Evolutionary conservation across 2,329 filamentous ascomycete species (phyloP).

Genomic region (Sclerotinia subarctica): DNA sequence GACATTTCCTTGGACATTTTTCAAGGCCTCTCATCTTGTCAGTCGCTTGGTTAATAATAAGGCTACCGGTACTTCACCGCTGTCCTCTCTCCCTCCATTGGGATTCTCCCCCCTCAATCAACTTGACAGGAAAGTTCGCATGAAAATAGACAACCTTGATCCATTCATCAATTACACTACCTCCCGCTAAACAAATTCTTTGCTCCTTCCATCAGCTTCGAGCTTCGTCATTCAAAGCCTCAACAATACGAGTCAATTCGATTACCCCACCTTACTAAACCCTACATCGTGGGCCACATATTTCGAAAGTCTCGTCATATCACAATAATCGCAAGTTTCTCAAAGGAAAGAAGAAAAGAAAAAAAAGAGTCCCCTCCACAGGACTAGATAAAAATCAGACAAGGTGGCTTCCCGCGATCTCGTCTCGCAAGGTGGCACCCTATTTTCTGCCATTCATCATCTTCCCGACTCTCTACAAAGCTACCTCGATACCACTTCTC

Average conservation of each 20-base stretch:
- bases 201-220: slow-evolving; percentile 3
- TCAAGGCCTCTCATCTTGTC: neutral
- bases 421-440: slow-evolving; percentile 60
- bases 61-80: neutral
- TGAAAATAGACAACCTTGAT: neutral
- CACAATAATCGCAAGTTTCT: neutral
- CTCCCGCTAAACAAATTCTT: neutral
- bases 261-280: slow-evolving; percentile 13
- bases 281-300: slow-evolving; percentile 13
- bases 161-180: neutral
- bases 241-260: neutral
- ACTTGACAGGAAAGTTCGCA: neutral
- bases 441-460: slow-evolving; percentile 55
- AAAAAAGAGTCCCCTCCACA: slow-evolving; percentile 6
- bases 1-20: too few relatives aligned
- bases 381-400: slow-evolving; percentile 28
- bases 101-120: neutral
- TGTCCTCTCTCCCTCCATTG: neutral
- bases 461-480: slow-evolving; percentile 48
- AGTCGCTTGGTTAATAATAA: neutral
- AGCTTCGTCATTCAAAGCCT: slow-evolving; percentile 1
- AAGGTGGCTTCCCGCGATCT: slow-evolving; percentile 42
- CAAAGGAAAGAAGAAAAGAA: slow-evolving; percentile 7
- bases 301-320: slow-evolving; percentile 3
- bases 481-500: slow-evolving; percentile 53